Conservation (phyloP, 768 basidiomycete species). For the Paxillus involutus region DNA sequence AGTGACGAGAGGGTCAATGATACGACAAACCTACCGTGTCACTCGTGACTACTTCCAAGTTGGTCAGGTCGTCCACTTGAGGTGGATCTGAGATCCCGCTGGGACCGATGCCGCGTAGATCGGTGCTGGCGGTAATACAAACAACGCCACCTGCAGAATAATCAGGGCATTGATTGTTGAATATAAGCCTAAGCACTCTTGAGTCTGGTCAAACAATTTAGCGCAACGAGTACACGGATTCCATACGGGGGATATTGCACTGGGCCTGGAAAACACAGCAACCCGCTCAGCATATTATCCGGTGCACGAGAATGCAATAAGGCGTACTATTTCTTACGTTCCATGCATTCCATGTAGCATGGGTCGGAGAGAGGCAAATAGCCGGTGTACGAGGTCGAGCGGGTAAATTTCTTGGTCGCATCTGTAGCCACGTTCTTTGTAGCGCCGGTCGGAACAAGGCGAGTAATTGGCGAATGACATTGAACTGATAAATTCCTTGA, state of each 20-base stretch:
- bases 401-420: background rate
- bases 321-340: background rate
- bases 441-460: background rate
- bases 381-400: background rate
- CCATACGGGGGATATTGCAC: background rate
- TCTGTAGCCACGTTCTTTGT: background rate
- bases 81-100: slow-evolving; percentile 37
- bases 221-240: background rate
- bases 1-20: too few relatives aligned
- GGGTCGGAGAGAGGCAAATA: background rate
- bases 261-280: background rate
- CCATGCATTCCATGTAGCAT: background rate
- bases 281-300: background rate
- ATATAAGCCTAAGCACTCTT: background rate
- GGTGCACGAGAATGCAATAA: background rate
- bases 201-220: background rate
- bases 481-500: background rate
- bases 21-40: too few relatives aligned
- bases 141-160: slow-evolving; percentile 24
- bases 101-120: slow-evolving; percentile 38
- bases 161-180: slow-evolving; percentile 4
- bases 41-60: too few relatives aligned
- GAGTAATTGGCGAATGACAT: too few relatives aligned
- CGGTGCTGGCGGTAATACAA: slow-evolving; percentile 38
- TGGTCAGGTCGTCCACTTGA: slow-evolving; percentile 33